A percentile compares a stretch with the other conserved stretches of the same genome.
Conservation (phyloP, 768 basidiomycete species). For the Russula emetica region DNA sequence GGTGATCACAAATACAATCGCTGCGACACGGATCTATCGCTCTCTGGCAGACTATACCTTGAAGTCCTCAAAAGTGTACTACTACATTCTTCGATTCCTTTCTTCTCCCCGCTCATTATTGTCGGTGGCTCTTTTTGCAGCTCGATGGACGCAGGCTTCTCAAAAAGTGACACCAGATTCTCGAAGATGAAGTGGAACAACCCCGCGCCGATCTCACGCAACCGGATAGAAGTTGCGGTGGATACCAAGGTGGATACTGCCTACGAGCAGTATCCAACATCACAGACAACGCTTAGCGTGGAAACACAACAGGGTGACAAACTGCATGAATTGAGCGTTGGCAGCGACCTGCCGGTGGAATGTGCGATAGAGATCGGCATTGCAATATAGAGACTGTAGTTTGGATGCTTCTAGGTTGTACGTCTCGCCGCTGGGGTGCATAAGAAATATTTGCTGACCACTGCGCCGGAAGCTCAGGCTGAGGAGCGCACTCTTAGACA, state of each 20-base stretch:
- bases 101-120: neutral
- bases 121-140: neutral
- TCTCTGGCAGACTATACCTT: neutral
- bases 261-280: neutral
- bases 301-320: neutral
- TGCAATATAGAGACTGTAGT: too few relatives aligned
- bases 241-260: neutral
- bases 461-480: too few relatives aligned
- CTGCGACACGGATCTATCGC: constrained; percentile 19
- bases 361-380: neutral
- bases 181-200: neutral
- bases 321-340: neutral
- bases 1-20: neutral
- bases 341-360: neutral
- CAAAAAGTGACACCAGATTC: neutral
- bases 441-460: too few relatives aligned
- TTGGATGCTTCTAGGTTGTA: too few relatives aligned
- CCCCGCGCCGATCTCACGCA: neutral
- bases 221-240: neutral
- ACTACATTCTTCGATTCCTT: neutral
- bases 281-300: neutral
- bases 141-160: too few relatives aligned
- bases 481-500: too few relatives aligned
- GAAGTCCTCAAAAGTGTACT: neutral
- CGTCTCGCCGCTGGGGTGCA: too few relatives aligned